Percentiles rank a stretch among this genome's conserved stretches.
These are phyloP conservation scores for Sorghum bicolor DNA, from an alignment of 176 grass and related monocot genomes.

Conservation along the genomic window DNA sequence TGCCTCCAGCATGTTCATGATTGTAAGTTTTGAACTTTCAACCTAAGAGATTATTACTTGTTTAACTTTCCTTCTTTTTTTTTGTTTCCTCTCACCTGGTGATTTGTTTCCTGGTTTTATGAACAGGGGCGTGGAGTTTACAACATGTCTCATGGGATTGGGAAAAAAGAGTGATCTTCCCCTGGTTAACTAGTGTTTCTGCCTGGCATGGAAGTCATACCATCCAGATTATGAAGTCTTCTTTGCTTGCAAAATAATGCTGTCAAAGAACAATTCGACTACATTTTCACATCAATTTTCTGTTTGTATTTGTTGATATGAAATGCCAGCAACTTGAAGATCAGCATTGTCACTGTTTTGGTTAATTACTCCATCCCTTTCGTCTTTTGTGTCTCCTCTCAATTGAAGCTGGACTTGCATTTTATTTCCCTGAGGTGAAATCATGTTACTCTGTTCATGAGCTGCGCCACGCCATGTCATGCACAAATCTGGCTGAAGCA, in stretches of 20 bases:
- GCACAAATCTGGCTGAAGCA: background rate
- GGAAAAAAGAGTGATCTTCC: constrained; percentile 56
- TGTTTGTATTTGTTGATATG: constrained; percentile 24
- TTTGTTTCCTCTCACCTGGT: background rate
- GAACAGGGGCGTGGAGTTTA: constrained; percentile 58
- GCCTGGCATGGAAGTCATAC: constrained; percentile 14
- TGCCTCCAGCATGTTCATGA: constrained; percentile 46
- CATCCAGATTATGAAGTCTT: background rate
- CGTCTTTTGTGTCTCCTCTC: background rate
- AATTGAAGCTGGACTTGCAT: background rate
- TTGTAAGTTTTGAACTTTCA: constrained; percentile 38
- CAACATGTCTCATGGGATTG: constrained; percentile 58
- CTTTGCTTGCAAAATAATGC: constrained; percentile 47
- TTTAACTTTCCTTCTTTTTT: background rate
- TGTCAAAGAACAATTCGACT: background rate
- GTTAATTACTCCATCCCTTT: background rate
- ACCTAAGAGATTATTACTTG: background rate
- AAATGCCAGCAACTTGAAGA: constrained; percentile 34
- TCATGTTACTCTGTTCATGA: background rate
- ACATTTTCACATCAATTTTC: constrained; percentile 12
- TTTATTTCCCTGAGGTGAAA: background rate
- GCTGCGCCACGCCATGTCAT: too few species aligned
- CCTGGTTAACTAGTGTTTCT: background rate
- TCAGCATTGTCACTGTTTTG: background rate
- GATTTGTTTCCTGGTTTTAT: background rate